Evolutionary conservation across 768 basidiomycete genomes (phyloP).

Genomic region (Arthromyces matolae): DNA sequence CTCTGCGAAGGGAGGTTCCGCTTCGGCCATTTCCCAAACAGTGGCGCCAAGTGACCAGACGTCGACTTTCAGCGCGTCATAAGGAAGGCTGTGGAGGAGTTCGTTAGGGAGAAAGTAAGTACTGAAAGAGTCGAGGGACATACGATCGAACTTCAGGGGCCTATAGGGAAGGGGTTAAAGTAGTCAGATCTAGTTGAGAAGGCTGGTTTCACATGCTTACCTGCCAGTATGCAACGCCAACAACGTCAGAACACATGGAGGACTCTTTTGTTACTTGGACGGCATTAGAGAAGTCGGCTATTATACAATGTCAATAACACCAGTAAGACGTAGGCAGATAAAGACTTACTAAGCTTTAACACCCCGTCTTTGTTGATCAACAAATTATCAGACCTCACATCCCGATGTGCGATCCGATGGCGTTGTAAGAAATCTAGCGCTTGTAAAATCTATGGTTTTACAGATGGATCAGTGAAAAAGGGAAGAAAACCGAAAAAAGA

Average conservation of each 20-base stretch:
- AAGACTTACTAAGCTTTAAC: slow-evolving; percentile 65
- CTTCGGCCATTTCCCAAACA: slow-evolving; percentile 78
- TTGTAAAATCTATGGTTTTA: slow-evolving; percentile 65
- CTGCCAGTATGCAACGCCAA: slow-evolving; percentile 82
- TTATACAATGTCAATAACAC: not conserved
- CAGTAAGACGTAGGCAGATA: not conserved
- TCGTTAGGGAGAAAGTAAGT: not conserved
- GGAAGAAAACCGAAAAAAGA: slow-evolving; percentile 8
- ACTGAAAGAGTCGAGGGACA: slow-evolving; percentile 24
- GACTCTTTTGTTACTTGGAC: slow-evolving; percentile 52
- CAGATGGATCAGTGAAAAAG: no score
- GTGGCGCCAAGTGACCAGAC: slow-evolving; percentile 83
- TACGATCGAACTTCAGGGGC: slow-evolving; percentile 77
- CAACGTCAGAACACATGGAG: slow-evolving; percentile 52
- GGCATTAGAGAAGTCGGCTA: slow-evolving; percentile 82
- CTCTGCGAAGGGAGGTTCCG: slow-evolving; percentile 68
- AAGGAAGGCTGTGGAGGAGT: slow-evolving; percentile 52
- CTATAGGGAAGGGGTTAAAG: no score
- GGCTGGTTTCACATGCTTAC: no score
- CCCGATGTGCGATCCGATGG: slow-evolving; percentile 73
- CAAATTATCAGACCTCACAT: slow-evolving; percentile 81
- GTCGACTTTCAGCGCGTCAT: slow-evolving; percentile 73
- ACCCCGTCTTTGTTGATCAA: slow-evolving; percentile 66
- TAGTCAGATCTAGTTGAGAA: no score
- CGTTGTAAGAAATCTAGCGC: slow-evolving; percentile 65